Conservation (phyloP, 2,329 filamentous ascomycete species). For the Cladosporium sp. region DNA sequence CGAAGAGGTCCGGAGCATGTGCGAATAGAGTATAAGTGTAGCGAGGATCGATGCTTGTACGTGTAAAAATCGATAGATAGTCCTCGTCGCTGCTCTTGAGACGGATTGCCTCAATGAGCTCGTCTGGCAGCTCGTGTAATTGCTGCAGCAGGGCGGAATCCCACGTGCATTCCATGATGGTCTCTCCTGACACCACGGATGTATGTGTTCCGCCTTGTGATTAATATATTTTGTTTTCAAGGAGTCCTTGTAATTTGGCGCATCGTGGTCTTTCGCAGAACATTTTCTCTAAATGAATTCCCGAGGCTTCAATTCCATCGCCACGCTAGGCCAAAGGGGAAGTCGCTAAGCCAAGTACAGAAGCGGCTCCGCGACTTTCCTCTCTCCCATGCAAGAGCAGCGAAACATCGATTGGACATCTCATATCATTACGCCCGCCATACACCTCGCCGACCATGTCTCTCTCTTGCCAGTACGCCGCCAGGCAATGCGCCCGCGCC, state of each 20-base stretch:
- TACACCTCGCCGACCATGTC: constrained; percentile 40
- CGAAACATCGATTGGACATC: constrained; percentile 12
- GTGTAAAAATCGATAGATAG: constrained; percentile 71
- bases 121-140: constrained; percentile 64
- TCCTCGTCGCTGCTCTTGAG: constrained; percentile 59
- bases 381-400: constrained; percentile 17
- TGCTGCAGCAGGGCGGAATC: constrained; percentile 29
- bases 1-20: constrained; percentile 72
- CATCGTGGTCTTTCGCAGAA: constrained; percentile 11
- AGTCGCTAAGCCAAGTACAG: constrained; percentile 12
- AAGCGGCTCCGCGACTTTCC: constrained; percentile 11
- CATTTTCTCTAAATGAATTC: constrained; percentile 20
- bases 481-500: constrained; percentile 46
- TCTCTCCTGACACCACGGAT: background rate
- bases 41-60: constrained; percentile 66
- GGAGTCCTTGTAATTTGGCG: constrained; percentile 7
- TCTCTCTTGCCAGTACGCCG: constrained; percentile 44
- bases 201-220: background rate
- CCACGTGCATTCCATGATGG: constrained; percentile 35
- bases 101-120: constrained; percentile 68
- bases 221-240: constrained; percentile 11
- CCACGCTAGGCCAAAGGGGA: constrained; percentile 4
- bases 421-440: constrained; percentile 4
- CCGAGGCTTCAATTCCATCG: constrained; percentile 8
- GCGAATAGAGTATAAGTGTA: constrained; percentile 73